Evolutionary conservation across 179 eudicot genomes (phyloP).

Genomic region (Nepenthes alata): DNA sequence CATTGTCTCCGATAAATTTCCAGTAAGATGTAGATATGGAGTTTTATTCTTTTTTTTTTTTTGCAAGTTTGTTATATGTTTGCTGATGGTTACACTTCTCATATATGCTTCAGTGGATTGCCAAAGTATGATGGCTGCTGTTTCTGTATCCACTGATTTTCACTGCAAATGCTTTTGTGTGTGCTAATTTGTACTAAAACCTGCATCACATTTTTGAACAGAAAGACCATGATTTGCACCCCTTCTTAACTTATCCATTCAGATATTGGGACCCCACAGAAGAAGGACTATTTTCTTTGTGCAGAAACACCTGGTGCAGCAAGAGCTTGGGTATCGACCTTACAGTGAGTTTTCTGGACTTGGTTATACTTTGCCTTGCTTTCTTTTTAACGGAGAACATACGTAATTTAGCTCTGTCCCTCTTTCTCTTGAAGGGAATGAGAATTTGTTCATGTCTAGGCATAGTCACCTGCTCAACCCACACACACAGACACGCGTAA

Average conservation of each 20-base stretch:
- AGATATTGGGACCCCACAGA: constrained; percentile 99
- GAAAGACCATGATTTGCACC: background rate
- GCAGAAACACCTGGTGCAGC: constrained; percentile 99
- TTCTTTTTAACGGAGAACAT: background rate
- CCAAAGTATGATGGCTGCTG: constrained; percentile 98
- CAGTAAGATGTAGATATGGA: constrained; percentile 46
- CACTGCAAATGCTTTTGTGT: background rate
- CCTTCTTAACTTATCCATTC: constrained; percentile 37
- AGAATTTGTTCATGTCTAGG: too few relatives aligned
- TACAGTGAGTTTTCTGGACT: constrained; percentile 50
- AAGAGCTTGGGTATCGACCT: constrained; percentile 92
- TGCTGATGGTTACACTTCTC: constrained; percentile 15
- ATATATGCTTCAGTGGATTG: constrained; percentile 54
- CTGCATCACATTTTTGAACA: background rate
- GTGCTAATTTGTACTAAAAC: background rate
- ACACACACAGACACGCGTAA: background rate
- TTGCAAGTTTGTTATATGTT: constrained; percentile 3
- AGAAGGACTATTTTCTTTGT: constrained; percentile 89
- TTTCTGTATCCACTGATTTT: constrained; percentile 66
- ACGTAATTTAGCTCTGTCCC: too few relatives aligned
- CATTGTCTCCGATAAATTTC: constrained; percentile 93
- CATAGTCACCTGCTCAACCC: too few relatives aligned
- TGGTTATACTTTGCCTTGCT: background rate
- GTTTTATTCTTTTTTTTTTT: background rate
- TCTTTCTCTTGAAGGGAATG: too few relatives aligned